phyloP scores from a whole-genome alignment of 1,284 basidiomycete genomes.

The Ustilago tritici region DNA sequence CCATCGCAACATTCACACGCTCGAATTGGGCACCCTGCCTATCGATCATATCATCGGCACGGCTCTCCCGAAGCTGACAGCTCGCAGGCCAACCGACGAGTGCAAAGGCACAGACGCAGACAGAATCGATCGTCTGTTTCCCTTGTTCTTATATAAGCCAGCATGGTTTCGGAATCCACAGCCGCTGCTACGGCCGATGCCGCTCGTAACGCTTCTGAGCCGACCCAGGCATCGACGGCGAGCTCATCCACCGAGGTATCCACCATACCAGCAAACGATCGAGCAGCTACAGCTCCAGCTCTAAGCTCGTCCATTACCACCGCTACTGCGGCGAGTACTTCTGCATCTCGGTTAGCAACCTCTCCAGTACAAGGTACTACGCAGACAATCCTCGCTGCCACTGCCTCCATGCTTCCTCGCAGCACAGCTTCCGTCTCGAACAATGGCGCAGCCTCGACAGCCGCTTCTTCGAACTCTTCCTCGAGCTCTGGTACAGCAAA shows the following conservation, averaged over 20 bases:
- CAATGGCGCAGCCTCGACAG: slow-evolving; percentile 8
- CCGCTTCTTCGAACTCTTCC: slow-evolving; percentile 18
- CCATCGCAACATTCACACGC: no score
- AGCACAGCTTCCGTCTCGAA: slow-evolving; percentile 6
- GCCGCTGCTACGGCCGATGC: background rate
- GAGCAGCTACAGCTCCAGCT: background rate
- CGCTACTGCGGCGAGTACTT: background rate
- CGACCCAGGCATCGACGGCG: background rate
- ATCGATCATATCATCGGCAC: no score
- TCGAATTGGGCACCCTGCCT: no score
- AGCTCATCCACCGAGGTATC: background rate
- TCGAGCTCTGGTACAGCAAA: slow-evolving; percentile 30
- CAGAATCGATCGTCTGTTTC: background rate
- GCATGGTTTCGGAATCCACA: background rate
- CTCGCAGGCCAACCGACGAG: no score
- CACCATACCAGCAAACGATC: background rate
- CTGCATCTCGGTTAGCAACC: background rate
- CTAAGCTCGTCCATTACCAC: background rate
- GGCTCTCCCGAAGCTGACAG: no score
- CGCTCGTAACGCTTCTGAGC: background rate
- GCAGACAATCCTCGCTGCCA: background rate
- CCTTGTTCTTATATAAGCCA: background rate
- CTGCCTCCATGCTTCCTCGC: slow-evolving; percentile 36
- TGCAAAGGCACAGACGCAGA: no score
- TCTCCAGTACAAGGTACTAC: background rate